phyloP scores from a whole-genome alignment of 176 grass and related monocot genomes.

The Elymus sibiricus region DNA sequence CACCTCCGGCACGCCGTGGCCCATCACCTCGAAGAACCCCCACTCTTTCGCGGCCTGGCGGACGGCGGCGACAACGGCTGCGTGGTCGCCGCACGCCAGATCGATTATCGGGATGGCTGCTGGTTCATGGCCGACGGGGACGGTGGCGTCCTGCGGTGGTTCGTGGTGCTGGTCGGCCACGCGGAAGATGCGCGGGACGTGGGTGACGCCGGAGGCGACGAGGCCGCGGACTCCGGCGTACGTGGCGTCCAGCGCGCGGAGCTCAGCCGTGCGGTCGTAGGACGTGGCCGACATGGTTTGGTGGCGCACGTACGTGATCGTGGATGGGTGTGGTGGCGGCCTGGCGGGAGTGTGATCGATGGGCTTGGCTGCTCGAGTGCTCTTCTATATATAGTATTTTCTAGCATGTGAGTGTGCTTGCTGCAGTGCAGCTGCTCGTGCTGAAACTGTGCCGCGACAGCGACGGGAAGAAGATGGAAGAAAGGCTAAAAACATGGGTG shows the following conservation, averaged over 20 bases:
- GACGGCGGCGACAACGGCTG: background rate
- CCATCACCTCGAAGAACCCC: constrained; percentile 64
- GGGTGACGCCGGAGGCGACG: constrained; percentile 16
- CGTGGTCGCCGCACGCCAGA: background rate
- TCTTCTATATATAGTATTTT: too few species aligned
- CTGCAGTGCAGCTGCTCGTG: too few species aligned
- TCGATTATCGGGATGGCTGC: constrained; percentile 38
- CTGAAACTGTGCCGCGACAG: too few species aligned
- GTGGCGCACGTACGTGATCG: too few species aligned
- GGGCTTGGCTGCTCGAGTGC: background rate
- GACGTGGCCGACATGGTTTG: background rate
- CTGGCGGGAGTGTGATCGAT: too few species aligned
- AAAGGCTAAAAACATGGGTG: too few species aligned
- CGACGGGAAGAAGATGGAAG: too few species aligned
- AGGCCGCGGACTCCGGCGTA: constrained; percentile 63
- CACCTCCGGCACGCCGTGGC: constrained; percentile 28
- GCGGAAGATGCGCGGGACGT: constrained; percentile 47
- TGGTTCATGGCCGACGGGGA: background rate
- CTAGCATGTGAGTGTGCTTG: too few species aligned
- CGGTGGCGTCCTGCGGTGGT: background rate
- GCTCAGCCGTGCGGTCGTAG: constrained; percentile 37
- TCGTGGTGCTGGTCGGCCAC: background rate
- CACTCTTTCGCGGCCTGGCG: constrained; percentile 19
- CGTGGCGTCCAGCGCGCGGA: constrained; percentile 50
- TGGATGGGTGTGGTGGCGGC: too few species aligned